Evolutionary conservation across 2,329 filamentous ascomycete genomes (phyloP).

Genomic region (Beauveria brongniartii): DNA sequence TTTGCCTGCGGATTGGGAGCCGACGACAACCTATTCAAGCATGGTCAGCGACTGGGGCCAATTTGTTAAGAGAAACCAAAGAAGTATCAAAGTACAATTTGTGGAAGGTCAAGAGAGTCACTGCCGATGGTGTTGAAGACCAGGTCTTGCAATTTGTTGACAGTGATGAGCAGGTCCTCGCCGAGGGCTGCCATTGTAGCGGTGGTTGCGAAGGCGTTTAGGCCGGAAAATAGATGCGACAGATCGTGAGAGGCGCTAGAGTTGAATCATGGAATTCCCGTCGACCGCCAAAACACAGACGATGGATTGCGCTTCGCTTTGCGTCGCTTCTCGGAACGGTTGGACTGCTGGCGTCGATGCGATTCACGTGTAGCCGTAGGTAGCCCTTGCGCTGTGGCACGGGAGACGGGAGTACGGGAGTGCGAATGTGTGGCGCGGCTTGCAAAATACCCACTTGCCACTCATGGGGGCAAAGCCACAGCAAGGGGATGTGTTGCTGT

Average conservation of each 20-base stretch:
- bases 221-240: slow-evolving; percentile 1
- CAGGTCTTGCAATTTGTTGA: slow-evolving; percentile 97
- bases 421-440: neutral
- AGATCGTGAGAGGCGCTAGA: slow-evolving; percentile 1
- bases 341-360: slow-evolving; percentile 1
- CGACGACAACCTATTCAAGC: slow-evolving; percentile 75
- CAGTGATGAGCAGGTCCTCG: slow-evolving; percentile 87
- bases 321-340: neutral
- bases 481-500: neutral
- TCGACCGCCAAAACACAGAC: slow-evolving; percentile 5
- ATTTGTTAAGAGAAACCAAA: neutral
- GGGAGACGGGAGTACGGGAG: slow-evolving; percentile 5
- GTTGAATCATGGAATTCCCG: slow-evolving; percentile 4
- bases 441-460: slow-evolving; percentile 3
- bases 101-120: slow-evolving; percentile 92
- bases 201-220: slow-evolving; percentile 1
- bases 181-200: slow-evolving; percentile 80
- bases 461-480: slow-evolving; percentile 6
- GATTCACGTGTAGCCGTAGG: slow-evolving; percentile 10
- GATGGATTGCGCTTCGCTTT: slow-evolving; percentile 11
- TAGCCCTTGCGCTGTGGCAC: neutral
- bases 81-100: slow-evolving; percentile 65
- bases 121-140: slow-evolving; percentile 99
- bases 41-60: slow-evolving; percentile 8
- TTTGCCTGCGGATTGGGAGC: slow-evolving; percentile 96